A percentile compares a stretch with the other conserved stretches of the same genome.
These are phyloP conservation scores for Alternaria burnsii DNA, from an alignment of 2,329 filamentous ascomycete species.

Conservation along the genomic window DNA sequence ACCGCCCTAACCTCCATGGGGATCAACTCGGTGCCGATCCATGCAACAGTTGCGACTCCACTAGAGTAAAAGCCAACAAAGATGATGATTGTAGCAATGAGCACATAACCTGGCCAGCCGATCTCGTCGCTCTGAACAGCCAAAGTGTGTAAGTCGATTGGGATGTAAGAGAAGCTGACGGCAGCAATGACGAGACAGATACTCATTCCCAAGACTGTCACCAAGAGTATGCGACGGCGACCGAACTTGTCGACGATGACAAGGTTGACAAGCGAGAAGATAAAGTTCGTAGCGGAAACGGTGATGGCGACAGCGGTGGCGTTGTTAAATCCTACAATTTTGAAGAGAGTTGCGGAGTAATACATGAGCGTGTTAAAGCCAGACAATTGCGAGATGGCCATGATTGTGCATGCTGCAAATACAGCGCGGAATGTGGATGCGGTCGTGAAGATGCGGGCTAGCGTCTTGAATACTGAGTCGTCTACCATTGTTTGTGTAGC, in stretches of 20 bases:
- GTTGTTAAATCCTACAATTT: conserved; percentile 76
- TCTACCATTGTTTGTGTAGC: conserved; percentile 42
- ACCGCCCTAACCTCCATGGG: conserved; percentile 50
- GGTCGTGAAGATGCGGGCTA: conserved; percentile 46
- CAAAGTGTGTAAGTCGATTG: conserved; percentile 54
- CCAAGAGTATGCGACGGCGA: conserved; percentile 69
- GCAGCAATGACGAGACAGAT: conserved; percentile 75
- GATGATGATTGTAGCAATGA: conserved; percentile 50
- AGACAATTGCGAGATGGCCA: conserved; percentile 48
- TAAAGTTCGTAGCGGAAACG: conserved; percentile 77
- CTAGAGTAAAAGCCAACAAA: conserved; percentile 48
- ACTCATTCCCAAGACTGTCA: conserved; percentile 71
- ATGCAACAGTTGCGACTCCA: not conserved
- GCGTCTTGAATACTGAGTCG: conserved; percentile 43
- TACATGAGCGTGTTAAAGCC: conserved; percentile 85
- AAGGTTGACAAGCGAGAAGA: conserved; percentile 79
- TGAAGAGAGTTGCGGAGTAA: conserved; percentile 57
- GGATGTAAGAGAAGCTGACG: conserved; percentile 72
- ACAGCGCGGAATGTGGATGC: conserved; percentile 47
- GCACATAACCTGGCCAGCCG: conserved; percentile 46
- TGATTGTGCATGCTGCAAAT: conserved; percentile 47
- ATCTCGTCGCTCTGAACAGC: conserved; percentile 41
- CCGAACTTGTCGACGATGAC: conserved; percentile 81
- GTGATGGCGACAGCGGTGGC: conserved; percentile 75
- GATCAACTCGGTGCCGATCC: conserved; percentile 46